Evolutionary conservation across 2,329 filamentous ascomycete species (phyloP).

Genomic region (Emmonsiellopsis sp.): DNA sequence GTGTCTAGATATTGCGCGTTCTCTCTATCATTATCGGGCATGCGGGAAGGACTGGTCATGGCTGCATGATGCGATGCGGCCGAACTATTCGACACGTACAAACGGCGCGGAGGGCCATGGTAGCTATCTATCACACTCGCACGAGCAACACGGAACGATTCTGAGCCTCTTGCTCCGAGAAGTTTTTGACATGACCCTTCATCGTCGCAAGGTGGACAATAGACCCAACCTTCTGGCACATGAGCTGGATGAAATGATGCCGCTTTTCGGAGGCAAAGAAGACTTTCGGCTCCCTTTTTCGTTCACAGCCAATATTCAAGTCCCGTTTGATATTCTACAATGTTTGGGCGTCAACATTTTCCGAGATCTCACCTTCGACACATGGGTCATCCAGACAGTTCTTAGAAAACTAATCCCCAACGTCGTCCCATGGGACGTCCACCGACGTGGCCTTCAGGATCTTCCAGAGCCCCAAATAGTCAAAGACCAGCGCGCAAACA

Average conservation of each 20-base stretch:
- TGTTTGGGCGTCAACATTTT: slow-evolving; percentile 29
- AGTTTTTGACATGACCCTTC: slow-evolving; percentile 28
- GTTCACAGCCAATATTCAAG: slow-evolving; percentile 26
- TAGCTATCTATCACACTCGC: slow-evolving; percentile 16
- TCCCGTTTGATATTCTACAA: slow-evolving; percentile 28
- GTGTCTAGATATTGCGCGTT: slow-evolving; percentile 20
- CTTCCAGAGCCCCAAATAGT: not conserved
- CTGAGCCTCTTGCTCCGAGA: slow-evolving; percentile 27
- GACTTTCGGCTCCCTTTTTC: slow-evolving; percentile 23
- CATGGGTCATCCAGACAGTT: slow-evolving; percentile 27
- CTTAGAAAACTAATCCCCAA: slow-evolving; percentile 25
- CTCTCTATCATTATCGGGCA: slow-evolving; percentile 21
- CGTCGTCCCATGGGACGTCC: slow-evolving; percentile 22
- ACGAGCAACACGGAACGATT: slow-evolving; percentile 25
- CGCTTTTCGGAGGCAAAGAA: slow-evolving; percentile 15
- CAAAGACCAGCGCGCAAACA: slow-evolving; percentile 7
- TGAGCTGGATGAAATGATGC: slow-evolving; percentile 27
- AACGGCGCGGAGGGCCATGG: not conserved
- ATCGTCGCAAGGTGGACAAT: slow-evolving; percentile 16
- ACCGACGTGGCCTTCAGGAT: slow-evolving; percentile 9
- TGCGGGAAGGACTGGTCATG: slow-evolving; percentile 27
- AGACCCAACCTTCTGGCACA: slow-evolving; percentile 22
- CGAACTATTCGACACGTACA: slow-evolving; percentile 7
- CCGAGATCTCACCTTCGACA: slow-evolving; percentile 28
- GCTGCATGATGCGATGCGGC: slow-evolving; percentile 26